Percentiles rank a stretch among this genome's conserved stretches.
Evolutionary conservation across 2,329 filamentous ascomycete species (phyloP).

Genomic region (Penicillium psychrosexuale): DNA sequence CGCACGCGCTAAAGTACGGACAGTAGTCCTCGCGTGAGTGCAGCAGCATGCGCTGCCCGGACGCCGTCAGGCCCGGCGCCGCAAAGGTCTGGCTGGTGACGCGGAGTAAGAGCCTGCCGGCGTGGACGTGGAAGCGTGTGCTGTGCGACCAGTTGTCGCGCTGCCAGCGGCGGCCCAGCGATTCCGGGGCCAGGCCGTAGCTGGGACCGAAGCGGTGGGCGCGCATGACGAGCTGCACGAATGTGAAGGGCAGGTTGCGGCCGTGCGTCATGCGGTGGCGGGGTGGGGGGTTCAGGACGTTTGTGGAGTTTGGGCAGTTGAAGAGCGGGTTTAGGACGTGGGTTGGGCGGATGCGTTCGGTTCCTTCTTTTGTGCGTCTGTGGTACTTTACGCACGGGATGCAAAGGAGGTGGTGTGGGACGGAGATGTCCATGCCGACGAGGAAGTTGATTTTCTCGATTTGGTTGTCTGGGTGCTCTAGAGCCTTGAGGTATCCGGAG

Average conservation of each 20-base stretch:
- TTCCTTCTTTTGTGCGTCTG: conserved; percentile 50
- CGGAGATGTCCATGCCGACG: conserved; percentile 47
- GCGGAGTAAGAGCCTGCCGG: conserved; percentile 57
- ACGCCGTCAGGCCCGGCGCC: conserved; percentile 50
- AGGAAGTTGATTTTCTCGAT: conserved; percentile 52
- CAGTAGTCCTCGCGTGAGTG: conserved; percentile 60
- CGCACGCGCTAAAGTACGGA: conserved; percentile 61
- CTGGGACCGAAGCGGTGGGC: conserved; percentile 46
- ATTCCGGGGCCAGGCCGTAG: conserved; percentile 49
- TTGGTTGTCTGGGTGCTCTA: conserved; percentile 45
- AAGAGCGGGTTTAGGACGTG: conserved; percentile 57
- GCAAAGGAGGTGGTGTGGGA: conserved; percentile 59
- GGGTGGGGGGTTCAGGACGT: conserved; percentile 48
- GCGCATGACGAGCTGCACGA: conserved; percentile 57
- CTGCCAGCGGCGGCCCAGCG: conserved; percentile 55
- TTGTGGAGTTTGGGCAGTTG: conserved; percentile 53
- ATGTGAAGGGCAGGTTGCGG: conserved; percentile 56
- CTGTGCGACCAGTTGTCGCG: conserved; percentile 55
- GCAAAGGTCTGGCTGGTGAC: conserved; percentile 56
- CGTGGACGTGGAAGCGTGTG: conserved; percentile 54
- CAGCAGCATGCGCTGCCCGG: conserved; percentile 54
- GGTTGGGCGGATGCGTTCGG: conserved; percentile 54
- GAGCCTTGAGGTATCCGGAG: conserved; percentile 36
- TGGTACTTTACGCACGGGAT: conserved; percentile 58
- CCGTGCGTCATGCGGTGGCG: conserved; percentile 54